Evolutionary conservation across 306 rosid genomes (phyloP), one percentile per base, ranked within the genome.

Genomic region (Cucurbita moschata): DNA sequence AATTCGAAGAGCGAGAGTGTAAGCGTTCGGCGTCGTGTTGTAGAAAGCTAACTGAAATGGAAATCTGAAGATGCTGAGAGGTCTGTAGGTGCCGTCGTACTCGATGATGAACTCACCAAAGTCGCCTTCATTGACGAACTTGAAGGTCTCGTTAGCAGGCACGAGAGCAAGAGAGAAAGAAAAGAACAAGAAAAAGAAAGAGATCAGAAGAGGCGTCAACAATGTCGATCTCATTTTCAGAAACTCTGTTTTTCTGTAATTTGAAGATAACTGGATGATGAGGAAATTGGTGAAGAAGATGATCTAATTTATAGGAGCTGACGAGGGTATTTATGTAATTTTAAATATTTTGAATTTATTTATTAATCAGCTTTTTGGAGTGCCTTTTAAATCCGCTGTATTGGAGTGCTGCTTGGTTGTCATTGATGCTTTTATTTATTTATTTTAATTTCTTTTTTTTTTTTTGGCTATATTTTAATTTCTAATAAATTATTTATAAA

Each of bases 31-130:
- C 5, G 93, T 91, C 6, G 87, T 89, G 76, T 90, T 88, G 82
- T 88, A 88, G 80, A 90, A 90, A n/a, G 77, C 76, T 13, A 90
- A 75, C 69, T 88, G 90, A 74, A 88, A 90, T 0, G 90, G 96
- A 0, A 89, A 46, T 18, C 53, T 70, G 74, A 68, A 82, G 35
- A 73, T 42, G 58, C 38, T 16, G 14, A 83, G 69, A 68, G 35
- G 26, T 14, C 91, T 67, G 68, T 88, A 88, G 73, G 47, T 74
- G 46, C 47, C 90, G 8, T 72, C 89, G 47, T 88, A 91, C 75
- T 88, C 97, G 0, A 80, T 80, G 23, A 79, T 19, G 77, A 2
- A 85, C 0, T 77, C 82, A 1, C 92, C 88, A 8, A 85, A 59
- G 8, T 85, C 97, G 30, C 89, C 97, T 5, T 82, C 72, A 65